These are phyloP conservation scores for Scutellaria baicalensis DNA, from an alignment of 257 asterid species.

Conservation along the genomic window DNA sequence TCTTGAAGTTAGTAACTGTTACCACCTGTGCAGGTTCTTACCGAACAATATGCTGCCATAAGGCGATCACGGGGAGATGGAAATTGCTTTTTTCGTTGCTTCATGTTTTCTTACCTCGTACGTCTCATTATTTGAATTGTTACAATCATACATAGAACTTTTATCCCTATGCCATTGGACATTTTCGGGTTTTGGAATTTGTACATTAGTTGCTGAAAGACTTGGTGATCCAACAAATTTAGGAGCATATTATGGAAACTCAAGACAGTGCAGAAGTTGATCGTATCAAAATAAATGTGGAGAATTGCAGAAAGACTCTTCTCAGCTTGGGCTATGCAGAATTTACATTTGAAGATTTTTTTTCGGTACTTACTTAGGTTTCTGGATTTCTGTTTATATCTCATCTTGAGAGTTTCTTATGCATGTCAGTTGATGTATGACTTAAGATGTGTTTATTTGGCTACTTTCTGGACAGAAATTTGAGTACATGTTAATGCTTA, in stretches of 20 bases:
- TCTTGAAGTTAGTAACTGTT: conserved; percentile 15
- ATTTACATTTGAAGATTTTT: conserved; percentile 95
- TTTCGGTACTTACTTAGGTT: conserved; percentile 41
- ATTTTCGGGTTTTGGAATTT: not conserved
- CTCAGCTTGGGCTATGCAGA: conserved; percentile 85
- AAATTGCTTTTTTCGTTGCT: conserved; percentile 94
- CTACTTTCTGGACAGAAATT: not conserved
- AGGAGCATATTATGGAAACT: conserved; percentile 84
- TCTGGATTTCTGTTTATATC: conserved; percentile 6
- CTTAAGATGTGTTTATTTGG: not conserved
- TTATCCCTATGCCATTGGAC: not conserved
- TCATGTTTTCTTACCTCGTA: conserved; percentile 97
- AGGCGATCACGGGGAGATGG: conserved; percentile 97
- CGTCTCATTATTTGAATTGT: conserved; percentile 15
- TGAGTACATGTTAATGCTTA: not conserved
- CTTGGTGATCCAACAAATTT: conserved; percentile 9
- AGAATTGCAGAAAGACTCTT: conserved; percentile 80
- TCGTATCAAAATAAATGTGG: conserved; percentile 56
- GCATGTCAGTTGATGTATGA: not conserved
- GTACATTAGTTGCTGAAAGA: conserved; percentile 17
- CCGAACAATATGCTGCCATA: conserved; percentile 66
- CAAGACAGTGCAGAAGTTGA: conserved; percentile 78
- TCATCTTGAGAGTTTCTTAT: not conserved
- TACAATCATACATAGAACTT: not conserved
- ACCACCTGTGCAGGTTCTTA: conserved; percentile 50